A percentile compares a stretch with the other conserved stretches of the same genome.
These are phyloP conservation scores for Funneliformis geosporum DNA, from an alignment of 192 early-diverging fungal species.

Conservation along the genomic window DNA sequence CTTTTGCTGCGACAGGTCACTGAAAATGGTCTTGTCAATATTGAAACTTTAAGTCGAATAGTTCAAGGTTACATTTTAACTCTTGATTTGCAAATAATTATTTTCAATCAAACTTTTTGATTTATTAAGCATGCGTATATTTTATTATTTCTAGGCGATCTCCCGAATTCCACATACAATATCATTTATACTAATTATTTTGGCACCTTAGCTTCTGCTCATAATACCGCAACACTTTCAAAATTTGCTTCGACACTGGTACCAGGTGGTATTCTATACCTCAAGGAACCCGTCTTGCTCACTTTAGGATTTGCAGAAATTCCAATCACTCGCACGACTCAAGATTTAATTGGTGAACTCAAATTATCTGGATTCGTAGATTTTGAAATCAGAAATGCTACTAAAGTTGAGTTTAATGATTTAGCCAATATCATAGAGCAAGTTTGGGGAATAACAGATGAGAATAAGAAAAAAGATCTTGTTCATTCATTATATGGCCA, in stretches of 20 bases:
- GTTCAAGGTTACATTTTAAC: neutral
- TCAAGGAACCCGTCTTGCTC: slow-evolving; percentile 70
- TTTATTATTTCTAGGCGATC: slow-evolving; percentile 42
- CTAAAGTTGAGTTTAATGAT: slow-evolving; percentile 47
- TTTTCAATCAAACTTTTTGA: neutral
- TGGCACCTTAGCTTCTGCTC: slow-evolving; percentile 59
- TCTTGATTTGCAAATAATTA: neutral
- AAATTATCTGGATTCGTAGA: slow-evolving; percentile 88
- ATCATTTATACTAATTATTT: slow-evolving; percentile 58
- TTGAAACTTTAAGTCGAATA: neutral
- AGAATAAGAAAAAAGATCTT: slow-evolving; percentile 40
- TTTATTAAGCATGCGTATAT: neutral
- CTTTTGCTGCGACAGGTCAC: neutral
- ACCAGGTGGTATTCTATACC: slow-evolving; percentile 65
- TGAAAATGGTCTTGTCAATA: neutral
- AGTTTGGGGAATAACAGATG: slow-evolving; percentile 57
- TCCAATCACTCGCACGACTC: slow-evolving; percentile 58
- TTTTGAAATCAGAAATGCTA: slow-evolving; percentile 40
- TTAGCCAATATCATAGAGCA: slow-evolving; percentile 49
- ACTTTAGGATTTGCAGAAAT: slow-evolving; percentile 42
- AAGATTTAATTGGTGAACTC: slow-evolving; percentile 66
- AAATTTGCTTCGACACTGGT: slow-evolving; percentile 63
- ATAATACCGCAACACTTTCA: slow-evolving; percentile 62
- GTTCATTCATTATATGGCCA: slow-evolving; percentile 45
- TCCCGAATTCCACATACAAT: slow-evolving; percentile 62